Conservation (phyloP, 2,329 filamentous ascomycete species). For the Venturia carpophila region DNA sequence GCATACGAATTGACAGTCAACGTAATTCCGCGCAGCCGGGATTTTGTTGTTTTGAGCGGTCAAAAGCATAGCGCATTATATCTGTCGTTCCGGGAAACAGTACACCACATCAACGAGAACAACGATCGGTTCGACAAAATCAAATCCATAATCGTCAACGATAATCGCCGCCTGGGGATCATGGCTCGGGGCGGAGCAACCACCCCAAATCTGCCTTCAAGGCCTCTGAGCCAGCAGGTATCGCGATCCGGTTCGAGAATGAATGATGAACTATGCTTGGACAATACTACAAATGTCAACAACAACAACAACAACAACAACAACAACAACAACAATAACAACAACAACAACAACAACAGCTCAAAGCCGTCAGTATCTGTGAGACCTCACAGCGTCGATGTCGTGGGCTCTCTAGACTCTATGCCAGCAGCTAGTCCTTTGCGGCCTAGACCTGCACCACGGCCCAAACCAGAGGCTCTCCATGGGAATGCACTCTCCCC, state of each 20-base stretch:
- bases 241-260: constrained; percentile 8
- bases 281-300: constrained; percentile 5
- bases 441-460: constrained; percentile 37
- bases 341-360: neutral
- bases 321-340: too few relatives aligned
- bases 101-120: constrained; percentile 29
- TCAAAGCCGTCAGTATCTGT: neutral
- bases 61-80: constrained; percentile 3
- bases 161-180: constrained; percentile 52
- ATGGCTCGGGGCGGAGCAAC: neutral
- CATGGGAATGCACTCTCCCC: constrained; percentile 52
- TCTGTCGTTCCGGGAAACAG: constrained; percentile 20
- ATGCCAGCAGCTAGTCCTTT: constrained; percentile 23
- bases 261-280: constrained; percentile 15
- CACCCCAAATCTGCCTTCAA: constrained; percentile 5
- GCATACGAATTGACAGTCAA: constrained; percentile 73
- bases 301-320: too few relatives aligned
- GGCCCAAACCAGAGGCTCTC: constrained; percentile 60
- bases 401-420: constrained; percentile 20
- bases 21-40: constrained; percentile 65
- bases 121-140: constrained; percentile 40
- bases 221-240: constrained; percentile 11
- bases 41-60: constrained; percentile 53
- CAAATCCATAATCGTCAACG: constrained; percentile 44
- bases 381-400: constrained; percentile 2